Conservation (phyloP, 129 eudicot genomes). For the Pseudognaphalium luteoalbum region DNA sequence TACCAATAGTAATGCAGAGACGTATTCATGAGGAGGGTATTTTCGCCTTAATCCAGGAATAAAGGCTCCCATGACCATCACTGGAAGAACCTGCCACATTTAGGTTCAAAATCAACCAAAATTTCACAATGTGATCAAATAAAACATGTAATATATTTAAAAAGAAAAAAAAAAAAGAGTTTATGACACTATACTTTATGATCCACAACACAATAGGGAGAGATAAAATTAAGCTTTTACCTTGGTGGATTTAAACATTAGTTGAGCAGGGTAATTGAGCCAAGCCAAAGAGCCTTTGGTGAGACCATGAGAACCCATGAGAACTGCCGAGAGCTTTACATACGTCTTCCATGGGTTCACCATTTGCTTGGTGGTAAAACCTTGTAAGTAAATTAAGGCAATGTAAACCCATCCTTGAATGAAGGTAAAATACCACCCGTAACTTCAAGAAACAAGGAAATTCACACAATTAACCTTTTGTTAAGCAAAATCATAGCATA, state of each 20-base stretch:
- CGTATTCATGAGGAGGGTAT: constrained; percentile 79
- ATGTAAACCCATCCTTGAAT: constrained; percentile 88
- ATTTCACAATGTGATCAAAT: not conserved
- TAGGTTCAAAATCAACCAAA: constrained; percentile 1
- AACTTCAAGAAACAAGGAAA: constrained; percentile 42
- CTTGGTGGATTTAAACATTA: constrained; percentile 98
- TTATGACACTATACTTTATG: not conserved
- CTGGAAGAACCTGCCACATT: constrained; percentile 69
- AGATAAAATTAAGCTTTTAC: constrained; percentile 30
- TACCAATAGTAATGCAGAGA: constrained; percentile 77
- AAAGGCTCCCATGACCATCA: constrained; percentile 96
- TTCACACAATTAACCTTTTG: not conserved
- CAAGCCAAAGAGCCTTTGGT: constrained; percentile 90
- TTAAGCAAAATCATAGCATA: constrained; percentile 3
- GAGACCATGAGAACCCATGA: constrained; percentile 98
- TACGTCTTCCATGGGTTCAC: constrained; percentile 96
- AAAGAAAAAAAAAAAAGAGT: too few species aligned
- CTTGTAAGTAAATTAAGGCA: constrained; percentile 68
- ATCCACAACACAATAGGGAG: not conserved
- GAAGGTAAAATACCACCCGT: constrained; percentile 91
- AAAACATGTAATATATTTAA: too few species aligned
- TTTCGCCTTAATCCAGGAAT: constrained; percentile 89
- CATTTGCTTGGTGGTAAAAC: constrained; percentile 89
- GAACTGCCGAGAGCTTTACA: constrained; percentile 83
- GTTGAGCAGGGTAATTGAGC: constrained; percentile 87